Evolutionary conservation across 2,329 filamentous ascomycete species (phyloP), one percentile per base, ranked within the genome.

Genomic region (Colletotrichum costaricense): DNA sequence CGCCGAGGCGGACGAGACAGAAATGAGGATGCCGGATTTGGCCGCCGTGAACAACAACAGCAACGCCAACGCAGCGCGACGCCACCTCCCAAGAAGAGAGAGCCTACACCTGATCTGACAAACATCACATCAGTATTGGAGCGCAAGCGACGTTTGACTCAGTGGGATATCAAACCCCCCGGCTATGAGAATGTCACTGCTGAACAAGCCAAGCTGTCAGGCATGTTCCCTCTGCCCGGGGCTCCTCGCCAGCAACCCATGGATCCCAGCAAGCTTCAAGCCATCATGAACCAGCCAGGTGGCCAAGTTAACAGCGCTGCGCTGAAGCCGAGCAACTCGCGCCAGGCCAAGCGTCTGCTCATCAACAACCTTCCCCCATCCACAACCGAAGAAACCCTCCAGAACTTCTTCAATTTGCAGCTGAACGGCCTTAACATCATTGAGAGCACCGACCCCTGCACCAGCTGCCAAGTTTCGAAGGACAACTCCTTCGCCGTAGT

Each of bases 161-260:
- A 99, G 84, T 99, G 97, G 97, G 97, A 99, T 82, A 98, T 99
- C 83, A 99, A 99, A 86, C 97, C 97, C 6, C 94, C 95, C 19
- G 96, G 97, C 57, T 99, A 99, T 80, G 97, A 99, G 81, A 97
- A 97, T 83, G 96, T 99, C 76, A 98, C 97, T 2, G 95, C 97
- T 26, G 97, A 99, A 84, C 97, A 99, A 83, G 97, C 97, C 63
- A 99, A 99, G 87, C 89, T 99, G 57, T 99, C 97, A 77, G 93
- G 96, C 86, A 98, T 99, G 97, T 99, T 99, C 86, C 95, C 97
- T 74, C 91, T 99, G 58, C 97, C 97, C 4, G 97, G 97, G 76
- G 97, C 97, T 74, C 97, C 97, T 67, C 92, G 97, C 77, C 95
- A 98, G 82, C 95, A 98, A 80, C 93, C 95, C 42, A 97, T 98